Conservation (phyloP, 495 filamentous ascomycete species). For the Xylaria cubensis region DNA sequence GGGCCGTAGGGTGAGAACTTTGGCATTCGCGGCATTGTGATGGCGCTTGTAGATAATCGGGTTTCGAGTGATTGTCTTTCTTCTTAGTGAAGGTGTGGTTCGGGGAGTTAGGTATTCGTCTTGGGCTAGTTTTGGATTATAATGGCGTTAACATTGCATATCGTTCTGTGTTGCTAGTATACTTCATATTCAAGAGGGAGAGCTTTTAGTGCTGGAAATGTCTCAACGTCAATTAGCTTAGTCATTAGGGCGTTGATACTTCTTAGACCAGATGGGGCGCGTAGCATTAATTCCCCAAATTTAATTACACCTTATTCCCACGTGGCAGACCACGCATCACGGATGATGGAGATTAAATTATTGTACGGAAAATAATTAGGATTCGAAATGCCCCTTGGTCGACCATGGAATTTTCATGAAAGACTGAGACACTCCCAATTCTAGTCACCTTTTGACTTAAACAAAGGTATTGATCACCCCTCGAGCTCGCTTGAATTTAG, state of each 20-base stretch:
- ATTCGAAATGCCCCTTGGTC: not conserved
- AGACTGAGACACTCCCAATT: not conserved
- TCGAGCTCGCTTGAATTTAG: not conserved
- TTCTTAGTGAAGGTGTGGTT: not conserved
- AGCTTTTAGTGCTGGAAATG: not conserved
- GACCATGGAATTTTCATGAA: not conserved
- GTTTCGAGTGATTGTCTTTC: not conserved
- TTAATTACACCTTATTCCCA: not conserved
- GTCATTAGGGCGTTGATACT: not conserved
- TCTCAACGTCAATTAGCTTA: slow-evolving; percentile 7
- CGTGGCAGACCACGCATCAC: not conserved
- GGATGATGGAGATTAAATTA: not conserved
- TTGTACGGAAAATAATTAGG: not conserved
- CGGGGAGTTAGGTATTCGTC: not conserved
- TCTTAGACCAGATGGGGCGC: not conserved
- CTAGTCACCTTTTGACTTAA: not conserved
- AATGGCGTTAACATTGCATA: not conserved
- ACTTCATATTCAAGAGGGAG: not conserved
- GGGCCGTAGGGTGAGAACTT: slow-evolving; percentile 41
- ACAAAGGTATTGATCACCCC: not conserved
- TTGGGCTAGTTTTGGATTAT: not conserved
- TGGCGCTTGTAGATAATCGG: not conserved
- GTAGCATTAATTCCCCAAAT: not conserved
- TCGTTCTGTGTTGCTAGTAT: not conserved
- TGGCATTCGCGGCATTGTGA: slow-evolving; percentile 23